phyloP scores from a whole-genome alignment of 495 filamentous ascomycete species.

The Pseudotulostoma volvatum region DNA sequence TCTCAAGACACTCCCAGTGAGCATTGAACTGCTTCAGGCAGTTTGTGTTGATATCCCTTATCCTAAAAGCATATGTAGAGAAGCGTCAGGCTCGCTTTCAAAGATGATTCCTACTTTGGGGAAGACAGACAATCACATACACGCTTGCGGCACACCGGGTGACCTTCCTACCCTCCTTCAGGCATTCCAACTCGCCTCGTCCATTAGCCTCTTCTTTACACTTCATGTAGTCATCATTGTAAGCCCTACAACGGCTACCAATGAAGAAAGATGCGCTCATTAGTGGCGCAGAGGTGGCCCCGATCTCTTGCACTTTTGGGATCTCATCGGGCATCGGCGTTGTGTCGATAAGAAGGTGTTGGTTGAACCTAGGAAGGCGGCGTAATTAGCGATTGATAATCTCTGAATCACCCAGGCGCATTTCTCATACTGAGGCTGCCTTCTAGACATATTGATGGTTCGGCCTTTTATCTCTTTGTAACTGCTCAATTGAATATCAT shows the following conservation, averaged over 20 bases:
- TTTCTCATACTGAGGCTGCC: constrained; percentile 33
- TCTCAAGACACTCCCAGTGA: constrained; percentile 91
- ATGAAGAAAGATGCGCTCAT: constrained; percentile 93
- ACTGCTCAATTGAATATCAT: too few relatives aligned
- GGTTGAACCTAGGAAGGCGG: constrained; percentile 61
- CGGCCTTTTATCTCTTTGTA: too few relatives aligned
- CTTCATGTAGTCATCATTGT: constrained; percentile 98
- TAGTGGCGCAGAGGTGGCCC: constrained; percentile 78
- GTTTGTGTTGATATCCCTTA: constrained; percentile 90
- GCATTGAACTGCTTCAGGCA: constrained; percentile 79
- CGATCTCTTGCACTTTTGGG: constrained; percentile 81
- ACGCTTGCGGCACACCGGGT: constrained; percentile 92
- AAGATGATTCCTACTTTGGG: too few relatives aligned
- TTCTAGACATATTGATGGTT: constrained; percentile 31
- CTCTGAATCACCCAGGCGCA: too few relatives aligned
- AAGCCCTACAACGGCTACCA: constrained; percentile 79
- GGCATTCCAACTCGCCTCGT: constrained; percentile 78
- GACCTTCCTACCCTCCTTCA: constrained; percentile 91
- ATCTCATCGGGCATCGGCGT: constrained; percentile 86
- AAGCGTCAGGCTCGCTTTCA: too few relatives aligned
- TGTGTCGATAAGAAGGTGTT: constrained; percentile 81
- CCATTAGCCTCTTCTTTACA: constrained; percentile 89
- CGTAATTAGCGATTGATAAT: constrained; percentile 5
- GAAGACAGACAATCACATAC: too few relatives aligned
- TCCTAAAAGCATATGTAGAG: constrained; percentile 39